Conservation (phyloP, 192 early-diverging fungal species). For the Obelidium mucronatum region DNA sequence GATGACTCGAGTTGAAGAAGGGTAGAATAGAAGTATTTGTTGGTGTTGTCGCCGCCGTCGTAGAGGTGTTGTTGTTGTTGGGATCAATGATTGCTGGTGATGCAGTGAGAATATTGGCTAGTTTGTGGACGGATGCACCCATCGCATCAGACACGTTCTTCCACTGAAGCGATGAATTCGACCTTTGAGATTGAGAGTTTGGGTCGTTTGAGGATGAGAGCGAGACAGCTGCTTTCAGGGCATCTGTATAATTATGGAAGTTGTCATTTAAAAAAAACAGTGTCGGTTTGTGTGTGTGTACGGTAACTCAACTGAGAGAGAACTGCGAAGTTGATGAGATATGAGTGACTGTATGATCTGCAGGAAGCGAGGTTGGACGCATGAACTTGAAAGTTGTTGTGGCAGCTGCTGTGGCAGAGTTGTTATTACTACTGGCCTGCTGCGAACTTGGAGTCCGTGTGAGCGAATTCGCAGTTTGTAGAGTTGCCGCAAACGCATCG, state of each 20-base stretch:
- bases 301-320: neutral
- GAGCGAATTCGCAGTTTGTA: too few species aligned
- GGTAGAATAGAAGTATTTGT: neutral
- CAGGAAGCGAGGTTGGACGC: too few species aligned
- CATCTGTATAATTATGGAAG: neutral
- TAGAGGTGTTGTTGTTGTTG: neutral
- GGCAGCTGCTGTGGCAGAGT: too few species aligned
- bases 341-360: too few species aligned
- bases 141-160: conserved; percentile 1
- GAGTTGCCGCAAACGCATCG: too few species aligned
- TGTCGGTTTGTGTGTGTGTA: too few species aligned
- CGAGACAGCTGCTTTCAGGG: conserved; percentile 12
- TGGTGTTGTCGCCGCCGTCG: neutral
- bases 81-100: neutral
- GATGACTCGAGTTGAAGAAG: neutral
- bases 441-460: too few species aligned
- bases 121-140: neutral
- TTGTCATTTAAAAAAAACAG: neutral
- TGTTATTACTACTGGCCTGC: too few species aligned
- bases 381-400: too few species aligned
- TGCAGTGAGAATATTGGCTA: neutral
- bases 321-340: neutral
- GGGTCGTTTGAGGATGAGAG: neutral
- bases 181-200: neutral
- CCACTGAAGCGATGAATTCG: neutral